Conservation (phyloP, 768 basidiomycete genomes). For the Leucosporidium scottii region DNA sequence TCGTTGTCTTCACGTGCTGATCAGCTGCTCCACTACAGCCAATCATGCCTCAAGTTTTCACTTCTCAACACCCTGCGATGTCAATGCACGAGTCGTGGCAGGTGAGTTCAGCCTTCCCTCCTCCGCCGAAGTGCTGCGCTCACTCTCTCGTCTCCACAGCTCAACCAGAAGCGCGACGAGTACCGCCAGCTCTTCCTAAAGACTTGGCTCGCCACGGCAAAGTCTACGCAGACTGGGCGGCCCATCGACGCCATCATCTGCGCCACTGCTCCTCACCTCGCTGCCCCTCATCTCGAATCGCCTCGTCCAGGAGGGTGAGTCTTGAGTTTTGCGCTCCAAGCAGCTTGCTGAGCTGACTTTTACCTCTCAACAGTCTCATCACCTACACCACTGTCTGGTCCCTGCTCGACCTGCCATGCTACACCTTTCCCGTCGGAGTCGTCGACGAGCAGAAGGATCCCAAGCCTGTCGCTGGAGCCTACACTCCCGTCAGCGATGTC, state of each 20-base stretch:
- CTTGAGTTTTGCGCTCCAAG: neutral
- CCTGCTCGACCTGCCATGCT: conserved; percentile 13
- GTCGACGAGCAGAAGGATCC: conserved; percentile 1
- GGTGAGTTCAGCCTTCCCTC: neutral
- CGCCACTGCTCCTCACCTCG: conserved; percentile 12
- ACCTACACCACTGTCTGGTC: conserved; percentile 3
- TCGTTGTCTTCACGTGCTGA: too few relatives aligned
- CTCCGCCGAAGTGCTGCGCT: neutral
- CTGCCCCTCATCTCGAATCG: conserved; percentile 2
- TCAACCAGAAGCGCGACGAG: conserved; percentile 13
- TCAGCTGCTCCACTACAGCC: neutral
- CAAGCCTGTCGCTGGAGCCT: neutral
- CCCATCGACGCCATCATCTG: conserved; percentile 16
- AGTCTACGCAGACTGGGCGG: neutral
- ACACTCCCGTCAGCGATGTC: neutral
- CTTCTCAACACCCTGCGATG: neutral
- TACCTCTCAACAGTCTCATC: neutral
- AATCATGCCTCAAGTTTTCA: conserved; percentile 6
- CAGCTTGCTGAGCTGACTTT: neutral
- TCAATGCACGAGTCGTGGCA: conserved; percentile 11
- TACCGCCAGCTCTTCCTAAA: conserved; percentile 7
- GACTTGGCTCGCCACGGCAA: neutral
- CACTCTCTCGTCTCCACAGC: neutral
- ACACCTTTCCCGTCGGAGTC: neutral
- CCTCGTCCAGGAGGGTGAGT: neutral